Evolutionary conservation across 2,329 filamentous ascomycete genomes (phyloP).

Genomic region (Aspergillus cejpii): DNA sequence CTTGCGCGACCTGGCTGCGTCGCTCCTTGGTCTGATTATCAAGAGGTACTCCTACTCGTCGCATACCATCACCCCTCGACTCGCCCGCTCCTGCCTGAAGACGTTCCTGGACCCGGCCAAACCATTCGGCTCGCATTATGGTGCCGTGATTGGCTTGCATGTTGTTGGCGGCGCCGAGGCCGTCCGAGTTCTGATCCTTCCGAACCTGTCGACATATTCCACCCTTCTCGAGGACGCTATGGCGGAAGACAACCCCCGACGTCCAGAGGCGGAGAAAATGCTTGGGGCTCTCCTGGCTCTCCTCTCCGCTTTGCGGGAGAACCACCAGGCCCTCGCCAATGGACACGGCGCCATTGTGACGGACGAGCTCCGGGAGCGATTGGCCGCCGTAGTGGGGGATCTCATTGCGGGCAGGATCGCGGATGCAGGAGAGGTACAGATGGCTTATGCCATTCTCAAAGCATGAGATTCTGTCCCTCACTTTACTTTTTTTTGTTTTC

Average conservation of each 20-base stretch:
- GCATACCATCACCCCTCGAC: constrained; percentile 73
- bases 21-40: constrained; percentile 70
- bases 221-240: constrained; percentile 52
- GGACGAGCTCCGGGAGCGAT: constrained; percentile 32
- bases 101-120: constrained; percentile 82
- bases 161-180: constrained; percentile 66
- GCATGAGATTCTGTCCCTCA: constrained; percentile 11
- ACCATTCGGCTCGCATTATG: constrained; percentile 78
- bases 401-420: constrained; percentile 38
- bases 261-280: constrained; percentile 56
- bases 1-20: constrained; percentile 76
- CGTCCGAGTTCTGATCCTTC: constrained; percentile 58
- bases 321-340: constrained; percentile 37
- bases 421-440: constrained; percentile 36
- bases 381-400: constrained; percentile 39
- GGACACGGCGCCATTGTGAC: constrained; percentile 34
- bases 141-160: constrained; percentile 72
- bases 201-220: constrained; percentile 60
- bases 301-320: constrained; percentile 49
- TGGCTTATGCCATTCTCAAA: constrained; percentile 37
- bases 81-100: constrained; percentile 89
- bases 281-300: constrained; percentile 52
- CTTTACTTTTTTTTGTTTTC: neutral
- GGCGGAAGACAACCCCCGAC: constrained; percentile 45
- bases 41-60: constrained; percentile 75